Evolutionary conservation across 805 yeast species (phyloP).

Genomic region (Pichia sporocuriosa): DNA sequence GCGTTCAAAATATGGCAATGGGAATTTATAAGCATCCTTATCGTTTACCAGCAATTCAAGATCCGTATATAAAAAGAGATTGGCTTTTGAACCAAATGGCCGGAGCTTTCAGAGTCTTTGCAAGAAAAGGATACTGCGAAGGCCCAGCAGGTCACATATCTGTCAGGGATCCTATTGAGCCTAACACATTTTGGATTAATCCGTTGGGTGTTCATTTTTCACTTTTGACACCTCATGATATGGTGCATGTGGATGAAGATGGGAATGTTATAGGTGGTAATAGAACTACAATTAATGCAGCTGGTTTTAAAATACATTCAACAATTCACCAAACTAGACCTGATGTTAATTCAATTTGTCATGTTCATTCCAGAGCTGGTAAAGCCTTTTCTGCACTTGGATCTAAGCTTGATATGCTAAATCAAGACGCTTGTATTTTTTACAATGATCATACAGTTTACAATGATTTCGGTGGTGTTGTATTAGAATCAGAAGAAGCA

Average conservation of each 20-base stretch:
- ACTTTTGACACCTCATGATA: conserved; percentile 49
- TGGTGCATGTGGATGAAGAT: conserved; percentile 57
- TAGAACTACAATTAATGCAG: conserved; percentile 46
- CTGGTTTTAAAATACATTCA: conserved; percentile 67
- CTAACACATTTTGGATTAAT: conserved; percentile 82
- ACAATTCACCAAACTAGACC: conserved; percentile 63
- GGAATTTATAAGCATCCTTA: conserved; percentile 48
- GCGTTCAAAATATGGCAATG: conserved; percentile 50
- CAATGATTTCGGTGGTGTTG: conserved; percentile 71
- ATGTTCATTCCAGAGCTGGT: conserved; percentile 60
- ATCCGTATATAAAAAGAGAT: conserved; percentile 42
- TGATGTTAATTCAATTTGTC: conserved; percentile 67
- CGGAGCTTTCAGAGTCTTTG: conserved; percentile 76
- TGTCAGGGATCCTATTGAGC: conserved; percentile 74
- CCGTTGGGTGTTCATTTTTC: conserved; percentile 78
- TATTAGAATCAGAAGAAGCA: conserved; percentile 61
- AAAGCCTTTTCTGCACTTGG: conserved; percentile 63
- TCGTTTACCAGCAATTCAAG: conserved; percentile 46
- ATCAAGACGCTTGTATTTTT: conserved; percentile 68
- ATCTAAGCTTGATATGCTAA: conserved; percentile 65
- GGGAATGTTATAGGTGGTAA: conserved; percentile 58
- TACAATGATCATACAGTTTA: conserved; percentile 64
- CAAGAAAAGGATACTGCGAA: conserved; percentile 68
- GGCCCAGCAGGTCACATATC: conserved; percentile 87
- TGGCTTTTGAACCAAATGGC: conserved; percentile 71